Base-by-base conservation (phyloP, 202 grass and related monocot species). In the Zizania palustris region DNA sequence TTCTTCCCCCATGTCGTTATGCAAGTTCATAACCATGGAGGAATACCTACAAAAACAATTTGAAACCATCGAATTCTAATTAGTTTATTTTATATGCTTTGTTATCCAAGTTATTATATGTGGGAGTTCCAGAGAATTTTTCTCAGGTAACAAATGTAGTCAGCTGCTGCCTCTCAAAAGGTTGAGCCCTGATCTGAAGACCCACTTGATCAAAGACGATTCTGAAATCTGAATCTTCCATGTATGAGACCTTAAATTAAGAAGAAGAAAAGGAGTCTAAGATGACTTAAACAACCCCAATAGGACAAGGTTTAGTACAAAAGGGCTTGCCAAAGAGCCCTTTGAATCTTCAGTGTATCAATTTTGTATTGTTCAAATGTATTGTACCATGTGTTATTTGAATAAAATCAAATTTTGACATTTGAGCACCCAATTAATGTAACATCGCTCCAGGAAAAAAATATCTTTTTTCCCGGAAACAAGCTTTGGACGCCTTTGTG, bases 201-300 rank as follows among this genome's bases (percentile, higher is more conserved):
- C 14, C 20, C 54, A 42, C n/a, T 6, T 18, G 78, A 35, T 55
- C 15, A 39, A 15, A 0, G 28, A 28, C 28, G 28, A 28, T 28
- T 28, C 28, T 28, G 28, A 16, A 6, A n/a, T 43, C 11, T 8
- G 53, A 60, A 68, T 83, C 68, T 63, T 78, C 37, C 34, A 71
- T 67, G 64, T 68, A 75, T 59, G 11, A 48, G 6, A 75, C 39
- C 40, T 53, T 71, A 33, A 9, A 50, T 65, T 28, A 28, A 28
- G 28, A 28, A 28, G 28, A 28, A 28, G 28, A 2, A 28, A 28
- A 28, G 2, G 28, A 28, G 28, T 28, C 28, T 28, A 28, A 28
- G 28, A 28, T 1, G 28, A 28, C 28, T 28, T 28, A 28, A 28
- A 28, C 28, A 28, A 28, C 28, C 28, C 28, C 28, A 28, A 28